phyloP scores from a whole-genome alignment of 495 filamentous ascomycete genomes.

The Friedmanniomyces simplex region DNA sequence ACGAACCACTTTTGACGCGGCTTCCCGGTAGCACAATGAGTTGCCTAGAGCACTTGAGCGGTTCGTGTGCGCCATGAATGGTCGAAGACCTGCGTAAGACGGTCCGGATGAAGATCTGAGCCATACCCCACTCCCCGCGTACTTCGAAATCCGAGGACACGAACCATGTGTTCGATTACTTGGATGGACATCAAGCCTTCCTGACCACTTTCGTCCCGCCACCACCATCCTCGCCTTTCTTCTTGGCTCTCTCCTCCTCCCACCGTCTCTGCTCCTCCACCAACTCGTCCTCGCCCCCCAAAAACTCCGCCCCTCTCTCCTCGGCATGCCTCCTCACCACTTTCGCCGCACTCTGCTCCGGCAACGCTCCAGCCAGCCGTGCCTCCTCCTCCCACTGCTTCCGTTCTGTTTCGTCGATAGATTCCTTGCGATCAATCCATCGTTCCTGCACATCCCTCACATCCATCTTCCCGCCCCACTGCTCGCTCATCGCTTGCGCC shows the following conservation, averaged over 20 bases:
- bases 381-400: conserved; percentile 57
- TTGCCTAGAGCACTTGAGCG: too few species aligned
- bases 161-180: too few species aligned
- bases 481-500: conserved; percentile 88
- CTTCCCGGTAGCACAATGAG: too few species aligned
- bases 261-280: conserved; percentile 26
- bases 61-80: too few species aligned
- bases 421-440: conserved; percentile 85
- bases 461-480: conserved; percentile 59
- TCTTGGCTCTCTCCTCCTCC: conserved; percentile 9
- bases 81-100: too few species aligned
- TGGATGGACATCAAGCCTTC: conserved; percentile 18
- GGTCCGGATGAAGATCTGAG: too few species aligned
- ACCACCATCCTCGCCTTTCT: conserved; percentile 3
- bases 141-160: too few species aligned
- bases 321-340: conserved; percentile 19
- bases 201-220: conserved; percentile 27
- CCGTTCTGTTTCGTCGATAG: conserved; percentile 71
- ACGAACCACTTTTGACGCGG: too few species aligned
- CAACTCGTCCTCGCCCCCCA: conserved; percentile 23
- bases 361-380: conserved; percentile 32
- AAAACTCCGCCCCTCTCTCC: conserved; percentile 10
- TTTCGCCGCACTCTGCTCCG: conserved; percentile 29
- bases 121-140: too few species aligned
- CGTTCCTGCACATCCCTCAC: conserved; percentile 83